These are phyloP conservation scores for Naganishia friedmannii DNA, from an alignment of 768 basidiomycete species.

Conservation along the genomic window DNA sequence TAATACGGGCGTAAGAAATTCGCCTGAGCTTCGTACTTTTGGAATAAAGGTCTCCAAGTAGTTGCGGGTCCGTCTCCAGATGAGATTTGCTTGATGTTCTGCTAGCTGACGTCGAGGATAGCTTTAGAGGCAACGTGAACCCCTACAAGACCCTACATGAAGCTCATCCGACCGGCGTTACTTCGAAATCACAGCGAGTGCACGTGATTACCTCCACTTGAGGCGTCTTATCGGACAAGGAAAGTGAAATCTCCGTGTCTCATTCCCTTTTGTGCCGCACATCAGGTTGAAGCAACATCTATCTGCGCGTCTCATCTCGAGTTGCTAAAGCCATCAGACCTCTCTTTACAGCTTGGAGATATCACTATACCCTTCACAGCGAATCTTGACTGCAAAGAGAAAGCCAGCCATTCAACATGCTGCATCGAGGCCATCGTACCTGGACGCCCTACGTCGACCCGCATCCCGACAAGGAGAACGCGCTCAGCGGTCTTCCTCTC, in stretches of 20 bases:
- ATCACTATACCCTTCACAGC: not conserved
- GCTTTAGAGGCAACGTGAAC: no score
- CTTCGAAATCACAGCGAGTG: not conserved
- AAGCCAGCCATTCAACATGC: not conserved
- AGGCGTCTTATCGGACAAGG: not conserved
- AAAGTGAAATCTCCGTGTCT: not conserved
- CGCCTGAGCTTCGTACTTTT: not conserved
- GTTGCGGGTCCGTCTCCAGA: not conserved
- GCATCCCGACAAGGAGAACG: conserved; percentile 22
- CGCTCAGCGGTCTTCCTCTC: conserved; percentile 9
- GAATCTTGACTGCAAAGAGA: not conserved
- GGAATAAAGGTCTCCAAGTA: not conserved
- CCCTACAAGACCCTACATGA: not conserved
- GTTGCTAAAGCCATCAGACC: no score
- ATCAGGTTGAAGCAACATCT: conserved; percentile 18
- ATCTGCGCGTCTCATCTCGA: conserved; percentile 17
- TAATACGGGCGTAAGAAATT: not conserved
- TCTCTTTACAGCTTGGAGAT: no score
- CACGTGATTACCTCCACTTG: conserved; percentile 19
- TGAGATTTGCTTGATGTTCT: not conserved
- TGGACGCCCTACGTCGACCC: conserved; percentile 24
- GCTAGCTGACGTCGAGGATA: not conserved
- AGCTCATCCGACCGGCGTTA: not conserved
- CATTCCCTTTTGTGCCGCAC: conserved; percentile 2
- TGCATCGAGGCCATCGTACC: conserved; percentile 18